These are phyloP conservation scores for Botryotinia narcissicola DNA, from an alignment of 2,329 filamentous ascomycete species.

Conservation along the genomic window DNA sequence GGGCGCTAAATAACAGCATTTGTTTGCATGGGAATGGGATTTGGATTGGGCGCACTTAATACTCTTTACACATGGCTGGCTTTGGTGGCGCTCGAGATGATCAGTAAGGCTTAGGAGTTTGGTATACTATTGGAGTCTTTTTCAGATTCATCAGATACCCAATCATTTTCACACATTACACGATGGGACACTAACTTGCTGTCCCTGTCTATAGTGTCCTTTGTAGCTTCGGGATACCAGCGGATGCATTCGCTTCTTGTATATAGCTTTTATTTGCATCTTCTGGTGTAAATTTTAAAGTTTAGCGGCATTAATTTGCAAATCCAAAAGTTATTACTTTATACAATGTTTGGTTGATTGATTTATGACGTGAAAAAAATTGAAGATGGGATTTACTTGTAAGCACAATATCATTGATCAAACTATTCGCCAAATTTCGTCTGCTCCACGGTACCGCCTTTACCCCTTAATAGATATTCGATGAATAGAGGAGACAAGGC, in stretches of 20 bases:
- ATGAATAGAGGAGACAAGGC: not conserved
- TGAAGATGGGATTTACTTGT: not conserved
- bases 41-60: constrained; percentile 1
- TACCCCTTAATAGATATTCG: not conserved
- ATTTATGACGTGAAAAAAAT: not conserved
- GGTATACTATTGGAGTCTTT: not conserved
- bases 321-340: not conserved
- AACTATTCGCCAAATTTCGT: not conserved
- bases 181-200: not conserved
- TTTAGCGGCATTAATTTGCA: not conserved
- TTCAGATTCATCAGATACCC: constrained; percentile 12
- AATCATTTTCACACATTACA: not conserved
- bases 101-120: constrained; percentile 9
- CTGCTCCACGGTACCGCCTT: not conserved
- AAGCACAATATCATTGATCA: not conserved
- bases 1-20: not conserved
- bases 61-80: not conserved
- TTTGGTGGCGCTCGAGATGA: not conserved
- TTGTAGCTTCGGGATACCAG: not conserved
- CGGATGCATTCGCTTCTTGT: not conserved
- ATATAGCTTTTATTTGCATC: not conserved
- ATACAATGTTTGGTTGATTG: not conserved
- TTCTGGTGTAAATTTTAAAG: not conserved
- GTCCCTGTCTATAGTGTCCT: not conserved
- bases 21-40: not conserved